Conservation (phyloP, 352 stramenopile genomes). For the Elongisporangium anandrum region DNA sequence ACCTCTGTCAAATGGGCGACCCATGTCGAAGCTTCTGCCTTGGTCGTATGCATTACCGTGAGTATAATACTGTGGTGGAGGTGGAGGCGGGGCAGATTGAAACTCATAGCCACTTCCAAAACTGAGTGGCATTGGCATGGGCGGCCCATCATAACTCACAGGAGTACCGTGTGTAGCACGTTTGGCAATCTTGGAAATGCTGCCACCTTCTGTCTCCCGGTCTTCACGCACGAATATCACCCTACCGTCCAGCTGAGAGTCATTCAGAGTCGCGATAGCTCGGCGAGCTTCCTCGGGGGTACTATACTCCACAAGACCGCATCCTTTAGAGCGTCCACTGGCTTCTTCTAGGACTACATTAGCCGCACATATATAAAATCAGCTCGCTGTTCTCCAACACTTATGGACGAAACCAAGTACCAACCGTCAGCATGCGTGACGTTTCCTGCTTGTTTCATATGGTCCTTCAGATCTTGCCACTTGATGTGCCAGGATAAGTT, state of each 20-base stretch:
- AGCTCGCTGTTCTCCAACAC: background rate
- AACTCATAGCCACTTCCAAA: background rate
- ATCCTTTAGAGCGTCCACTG: conserved; percentile 89
- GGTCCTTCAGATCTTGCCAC: conserved; percentile 96
- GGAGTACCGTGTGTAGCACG: conserved; percentile 8
- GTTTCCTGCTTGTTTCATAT: conserved; percentile 86
- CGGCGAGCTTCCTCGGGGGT: conserved; percentile 67
- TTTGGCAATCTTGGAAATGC: conserved; percentile 67
- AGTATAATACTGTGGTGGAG: background rate
- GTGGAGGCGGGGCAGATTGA: background rate
- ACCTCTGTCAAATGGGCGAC: background rate
- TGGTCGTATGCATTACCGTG: background rate
- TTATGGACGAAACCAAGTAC: background rate
- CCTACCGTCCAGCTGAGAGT: conserved; percentile 91
- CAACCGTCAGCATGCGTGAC: conserved; percentile 82
- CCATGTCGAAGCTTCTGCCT: background rate
- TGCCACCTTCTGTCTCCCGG: conserved; percentile 61
- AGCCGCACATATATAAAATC: background rate
- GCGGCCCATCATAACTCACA: background rate
- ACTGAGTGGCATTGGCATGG: background rate
- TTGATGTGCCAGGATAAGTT: conserved; percentile 92
- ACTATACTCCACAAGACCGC: conserved; percentile 69
- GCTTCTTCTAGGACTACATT: conserved; percentile 64
- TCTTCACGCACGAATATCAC: conserved; percentile 88
- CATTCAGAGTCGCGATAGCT: conserved; percentile 89